These are phyloP conservation scores for Aspergillus ibericus DNA, from an alignment of 2,329 filamentous ascomycete species.

Conservation along the genomic window DNA sequence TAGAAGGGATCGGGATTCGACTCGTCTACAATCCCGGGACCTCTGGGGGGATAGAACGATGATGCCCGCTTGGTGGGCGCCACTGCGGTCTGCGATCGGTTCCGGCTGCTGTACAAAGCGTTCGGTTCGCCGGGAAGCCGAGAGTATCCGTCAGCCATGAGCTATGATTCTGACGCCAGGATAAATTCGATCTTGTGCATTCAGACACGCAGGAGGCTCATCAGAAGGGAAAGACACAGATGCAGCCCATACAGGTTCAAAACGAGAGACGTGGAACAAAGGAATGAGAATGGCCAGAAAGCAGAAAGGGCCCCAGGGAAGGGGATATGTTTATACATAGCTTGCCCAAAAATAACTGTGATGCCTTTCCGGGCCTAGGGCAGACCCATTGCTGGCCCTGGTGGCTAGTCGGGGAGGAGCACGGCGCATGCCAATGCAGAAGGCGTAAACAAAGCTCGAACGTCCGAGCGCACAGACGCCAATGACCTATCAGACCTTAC, in stretches of 20 bases:
- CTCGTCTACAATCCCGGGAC: constrained; percentile 31
- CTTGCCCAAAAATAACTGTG: constrained; percentile 25
- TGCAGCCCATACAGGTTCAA: constrained; percentile 10
- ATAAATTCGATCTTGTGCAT: constrained; percentile 4
- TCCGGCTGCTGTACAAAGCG: constrained; percentile 32
- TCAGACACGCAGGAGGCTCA: constrained; percentile 10
- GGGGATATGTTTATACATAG: constrained; percentile 38
- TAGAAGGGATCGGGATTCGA: constrained; percentile 42
- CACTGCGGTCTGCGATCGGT: constrained; percentile 34
- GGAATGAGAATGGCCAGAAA: constrained; percentile 7
- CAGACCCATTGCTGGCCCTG: constrained; percentile 15
- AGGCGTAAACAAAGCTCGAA: constrained; percentile 39
- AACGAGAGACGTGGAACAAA: constrained; percentile 11
- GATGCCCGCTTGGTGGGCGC: constrained; percentile 32
- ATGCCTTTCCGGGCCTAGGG: constrained; percentile 5
- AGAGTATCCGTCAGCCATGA: constrained; percentile 40
- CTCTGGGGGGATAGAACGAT: constrained; percentile 31
- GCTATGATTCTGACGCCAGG: constrained; percentile 27
- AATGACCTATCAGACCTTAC: constrained; percentile 41
- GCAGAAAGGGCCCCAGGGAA: constrained; percentile 28
- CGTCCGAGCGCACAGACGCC: constrained; percentile 33
- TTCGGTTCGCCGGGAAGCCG: constrained; percentile 36
- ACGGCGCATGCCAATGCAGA: constrained; percentile 40
- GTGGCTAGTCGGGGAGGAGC: constrained; percentile 33
- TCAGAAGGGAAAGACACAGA: constrained; percentile 14